phyloP scores from a whole-genome alignment of 352 stramenopile species.

The Pythium aquatile region DNA sequence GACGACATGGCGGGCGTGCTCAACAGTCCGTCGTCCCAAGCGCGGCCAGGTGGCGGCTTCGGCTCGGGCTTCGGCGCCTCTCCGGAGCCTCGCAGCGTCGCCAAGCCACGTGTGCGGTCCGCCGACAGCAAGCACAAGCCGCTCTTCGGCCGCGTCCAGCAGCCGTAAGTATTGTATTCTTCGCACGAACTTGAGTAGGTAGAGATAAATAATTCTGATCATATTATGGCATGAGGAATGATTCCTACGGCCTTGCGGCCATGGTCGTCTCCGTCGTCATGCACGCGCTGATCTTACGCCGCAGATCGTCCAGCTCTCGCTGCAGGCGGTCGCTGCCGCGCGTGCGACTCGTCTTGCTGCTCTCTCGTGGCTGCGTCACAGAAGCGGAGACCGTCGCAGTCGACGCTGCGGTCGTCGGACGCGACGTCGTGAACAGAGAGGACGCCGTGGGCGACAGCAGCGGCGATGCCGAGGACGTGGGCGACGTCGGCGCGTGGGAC shows the following conservation, averaged over 20 bases:
- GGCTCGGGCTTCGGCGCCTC: background rate
- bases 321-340: constrained; percentile 38
- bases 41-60: background rate
- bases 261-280: constrained; percentile 24
- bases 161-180: background rate
- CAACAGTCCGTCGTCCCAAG: constrained; percentile 17
- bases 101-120: constrained; percentile 14
- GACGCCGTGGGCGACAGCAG: constrained; percentile 29
- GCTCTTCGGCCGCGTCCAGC: constrained; percentile 2
- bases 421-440: background rate
- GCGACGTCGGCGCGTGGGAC: constrained; percentile 43
- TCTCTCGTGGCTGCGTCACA: background rate
- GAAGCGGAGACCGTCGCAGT: background rate
- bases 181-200: background rate
- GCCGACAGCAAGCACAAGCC: constrained; percentile 7
- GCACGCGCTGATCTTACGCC: constrained; percentile 60
- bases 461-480: constrained; percentile 54
- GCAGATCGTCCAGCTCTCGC: constrained; percentile 49
- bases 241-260: background rate
- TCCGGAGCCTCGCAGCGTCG: constrained; percentile 8
- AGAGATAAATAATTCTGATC: constrained; percentile 5
- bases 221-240: background rate
- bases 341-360: constrained; percentile 3
- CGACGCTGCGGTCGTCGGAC: background rate
- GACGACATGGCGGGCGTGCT: constrained; percentile 23